These are phyloP conservation scores for Ceratonia siliqua DNA, from an alignment of 306 rosid species.

Conservation along the genomic window DNA sequence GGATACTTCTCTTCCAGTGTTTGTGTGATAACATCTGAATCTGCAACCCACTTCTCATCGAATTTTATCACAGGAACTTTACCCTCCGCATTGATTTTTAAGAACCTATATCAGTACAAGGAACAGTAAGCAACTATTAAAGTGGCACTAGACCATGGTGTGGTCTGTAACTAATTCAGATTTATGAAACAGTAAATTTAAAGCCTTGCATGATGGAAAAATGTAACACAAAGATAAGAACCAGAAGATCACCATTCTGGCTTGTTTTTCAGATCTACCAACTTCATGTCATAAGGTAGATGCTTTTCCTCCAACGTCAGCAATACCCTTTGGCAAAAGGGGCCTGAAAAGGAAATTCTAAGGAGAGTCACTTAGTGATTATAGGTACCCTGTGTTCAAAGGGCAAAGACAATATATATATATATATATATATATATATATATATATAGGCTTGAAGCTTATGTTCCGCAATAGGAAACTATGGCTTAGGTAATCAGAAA, in stretches of 20 bases:
- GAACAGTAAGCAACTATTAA: conserved; percentile 9
- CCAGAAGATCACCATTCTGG: conserved; percentile 75
- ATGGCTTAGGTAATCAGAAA: background rate
- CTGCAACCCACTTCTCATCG: conserved; percentile 86
- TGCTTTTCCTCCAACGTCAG: conserved; percentile 87
- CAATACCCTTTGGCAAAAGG: conserved; percentile 90
- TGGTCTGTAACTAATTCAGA: background rate
- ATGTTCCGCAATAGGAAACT: background rate
- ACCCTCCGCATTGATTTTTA: conserved; percentile 69
- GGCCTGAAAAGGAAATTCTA: conserved; percentile 50
- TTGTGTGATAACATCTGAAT: conserved; percentile 85
- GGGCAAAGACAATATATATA: background rate
- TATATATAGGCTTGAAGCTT: background rate
- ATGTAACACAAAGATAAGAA: conserved; percentile 17
- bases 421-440: background rate
- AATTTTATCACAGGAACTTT: conserved; percentile 82
- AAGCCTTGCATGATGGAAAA: background rate
- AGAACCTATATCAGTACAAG: conserved; percentile 60
- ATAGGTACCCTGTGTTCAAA: background rate
- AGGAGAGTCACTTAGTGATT: conserved; percentile 12
- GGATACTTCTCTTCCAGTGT: conserved; percentile 86
- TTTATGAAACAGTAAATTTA: background rate
- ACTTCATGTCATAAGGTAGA: conserved; percentile 78
- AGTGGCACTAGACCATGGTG: background rate
- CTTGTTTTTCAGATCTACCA: conserved; percentile 79